Percentiles rank a stretch among this genome's conserved stretches.
Conservation (phyloP, 306 rosid genomes). For the Casuarina equisetifolia region DNA sequence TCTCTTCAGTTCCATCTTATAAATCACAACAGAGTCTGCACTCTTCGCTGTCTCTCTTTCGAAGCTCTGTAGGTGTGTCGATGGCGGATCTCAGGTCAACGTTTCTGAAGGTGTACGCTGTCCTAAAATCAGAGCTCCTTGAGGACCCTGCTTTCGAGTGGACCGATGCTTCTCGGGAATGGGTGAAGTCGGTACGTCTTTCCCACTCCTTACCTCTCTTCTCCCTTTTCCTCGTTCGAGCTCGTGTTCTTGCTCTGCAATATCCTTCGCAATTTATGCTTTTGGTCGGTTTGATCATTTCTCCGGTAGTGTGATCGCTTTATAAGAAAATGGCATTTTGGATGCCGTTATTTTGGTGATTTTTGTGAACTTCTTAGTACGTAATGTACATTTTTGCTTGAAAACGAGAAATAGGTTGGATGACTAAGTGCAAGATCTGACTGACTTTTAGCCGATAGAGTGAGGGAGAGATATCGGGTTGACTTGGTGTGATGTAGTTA, state of each 20-base stretch:
- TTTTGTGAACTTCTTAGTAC: not conserved
- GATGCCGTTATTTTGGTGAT: not conserved
- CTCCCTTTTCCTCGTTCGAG: not conserved
- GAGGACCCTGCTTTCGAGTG: constrained; percentile 78
- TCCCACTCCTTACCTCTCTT: not conserved
- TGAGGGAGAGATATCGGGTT: not conserved
- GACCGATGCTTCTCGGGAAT: constrained; percentile 62
- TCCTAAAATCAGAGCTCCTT: constrained; percentile 72
- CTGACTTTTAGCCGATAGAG: not conserved
- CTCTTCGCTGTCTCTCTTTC: not conserved
- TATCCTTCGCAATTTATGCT: not conserved
- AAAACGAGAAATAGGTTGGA: not conserved
- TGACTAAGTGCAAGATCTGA: not conserved
- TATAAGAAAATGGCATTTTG: not conserved
- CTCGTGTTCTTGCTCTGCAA: not conserved
- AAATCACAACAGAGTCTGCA: not conserved
- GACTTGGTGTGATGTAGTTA: not conserved
- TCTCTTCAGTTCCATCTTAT: not conserved
- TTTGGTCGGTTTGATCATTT: not conserved
- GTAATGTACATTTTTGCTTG: not conserved
- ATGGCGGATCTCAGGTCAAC: constrained; percentile 86
- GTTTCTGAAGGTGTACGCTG: constrained; percentile 63
- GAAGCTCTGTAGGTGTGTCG: not conserved
- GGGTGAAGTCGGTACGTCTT: constrained; percentile 62
- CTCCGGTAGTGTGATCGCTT: not conserved